A percentile compares a stretch with the other conserved stretches of the same genome.
Conservation (phyloP, 805 yeast genomes). For the Pichia occidentalis region DNA sequence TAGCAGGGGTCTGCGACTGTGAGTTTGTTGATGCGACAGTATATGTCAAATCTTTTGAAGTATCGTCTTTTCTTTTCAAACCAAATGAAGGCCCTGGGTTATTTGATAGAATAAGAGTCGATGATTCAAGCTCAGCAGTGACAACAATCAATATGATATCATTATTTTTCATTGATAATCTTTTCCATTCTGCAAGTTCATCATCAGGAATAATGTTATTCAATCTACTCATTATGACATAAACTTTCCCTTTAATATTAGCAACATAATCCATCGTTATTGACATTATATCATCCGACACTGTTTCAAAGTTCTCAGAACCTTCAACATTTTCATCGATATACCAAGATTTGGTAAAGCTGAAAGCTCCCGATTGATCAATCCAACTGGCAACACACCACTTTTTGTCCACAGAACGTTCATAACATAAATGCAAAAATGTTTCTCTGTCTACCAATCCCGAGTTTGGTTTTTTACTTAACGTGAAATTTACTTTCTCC, state of each 20-base stretch:
- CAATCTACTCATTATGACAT: constrained; percentile 60
- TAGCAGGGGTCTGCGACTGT: constrained; percentile 17
- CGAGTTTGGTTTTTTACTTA: constrained; percentile 33
- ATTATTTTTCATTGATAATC: constrained; percentile 51
- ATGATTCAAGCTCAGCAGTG: constrained; percentile 52
- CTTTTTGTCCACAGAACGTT: constrained; percentile 68
- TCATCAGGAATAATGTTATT: constrained; percentile 76
- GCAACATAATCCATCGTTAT: constrained; percentile 42
- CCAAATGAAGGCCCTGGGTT: constrained; percentile 11
- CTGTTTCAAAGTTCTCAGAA: constrained; percentile 39
- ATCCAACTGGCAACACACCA: constrained; percentile 91
- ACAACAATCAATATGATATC: constrained; percentile 61
- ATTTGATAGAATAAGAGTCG: constrained; percentile 36
- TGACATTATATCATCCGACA: constrained; percentile 63
- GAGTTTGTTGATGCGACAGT: constrained; percentile 26
- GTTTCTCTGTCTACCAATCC: constrained; percentile 57
- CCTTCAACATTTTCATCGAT: constrained; percentile 26
- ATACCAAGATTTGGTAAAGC: constrained; percentile 61
- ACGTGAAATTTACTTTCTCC: constrained; percentile 36
- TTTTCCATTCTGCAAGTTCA: constrained; percentile 72
- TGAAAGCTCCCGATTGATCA: constrained; percentile 63
- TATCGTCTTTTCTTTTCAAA: constrained; percentile 14
- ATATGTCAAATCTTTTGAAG: constrained; percentile 18
- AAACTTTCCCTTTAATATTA: constrained; percentile 44
- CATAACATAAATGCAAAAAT: constrained; percentile 79